Conservation (phyloP, 2,329 filamentous ascomycete species). For the Penicillium sp. region DNA sequence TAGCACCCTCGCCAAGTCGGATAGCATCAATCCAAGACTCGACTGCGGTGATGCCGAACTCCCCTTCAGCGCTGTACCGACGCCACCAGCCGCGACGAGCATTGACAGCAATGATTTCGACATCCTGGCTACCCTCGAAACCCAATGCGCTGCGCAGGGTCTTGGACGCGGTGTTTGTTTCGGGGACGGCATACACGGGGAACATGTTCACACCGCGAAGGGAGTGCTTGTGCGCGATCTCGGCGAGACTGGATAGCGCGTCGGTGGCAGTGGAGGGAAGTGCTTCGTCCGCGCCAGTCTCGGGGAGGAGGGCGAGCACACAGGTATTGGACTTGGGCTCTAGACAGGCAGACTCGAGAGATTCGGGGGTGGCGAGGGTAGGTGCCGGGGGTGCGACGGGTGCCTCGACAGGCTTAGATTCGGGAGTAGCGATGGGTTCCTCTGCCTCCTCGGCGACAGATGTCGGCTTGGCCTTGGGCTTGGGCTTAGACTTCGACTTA, state of each 20-base stretch:
- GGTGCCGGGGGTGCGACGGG: slow-evolving; percentile 64
- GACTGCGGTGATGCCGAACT: slow-evolving; percentile 56
- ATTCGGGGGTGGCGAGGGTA: slow-evolving; percentile 62
- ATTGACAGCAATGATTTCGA: slow-evolving; percentile 81
- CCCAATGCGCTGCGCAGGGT: slow-evolving; percentile 62
- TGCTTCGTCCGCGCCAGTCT: slow-evolving; percentile 52
- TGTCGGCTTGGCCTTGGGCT: slow-evolving; percentile 40
- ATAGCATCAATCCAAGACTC: slow-evolving; percentile 91
- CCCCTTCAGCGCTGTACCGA: slow-evolving; percentile 62
- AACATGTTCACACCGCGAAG: slow-evolving; percentile 69
- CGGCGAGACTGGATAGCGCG: slow-evolving; percentile 64
- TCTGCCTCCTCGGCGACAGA: slow-evolving; percentile 46
- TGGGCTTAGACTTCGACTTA: slow-evolving; percentile 42
- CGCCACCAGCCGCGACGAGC: slow-evolving; percentile 85
- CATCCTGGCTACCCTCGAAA: slow-evolving; percentile 52
- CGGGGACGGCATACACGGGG: slow-evolving; percentile 76
- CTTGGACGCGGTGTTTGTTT: slow-evolving; percentile 58
- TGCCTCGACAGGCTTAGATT: slow-evolving; percentile 45
- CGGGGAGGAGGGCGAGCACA: slow-evolving; percentile 71
- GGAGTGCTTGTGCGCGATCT: slow-evolving; percentile 74
- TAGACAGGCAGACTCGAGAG: slow-evolving; percentile 71
- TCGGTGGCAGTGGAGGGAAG: slow-evolving; percentile 45
- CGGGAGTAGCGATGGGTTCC: slow-evolving; percentile 56
- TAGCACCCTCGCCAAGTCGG: slow-evolving; percentile 80
- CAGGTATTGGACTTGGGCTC: slow-evolving; percentile 76